These are phyloP conservation scores for Globisporangium radiosum DNA, from an alignment of 352 stramenopile genomes.

Conservation along the genomic window DNA sequence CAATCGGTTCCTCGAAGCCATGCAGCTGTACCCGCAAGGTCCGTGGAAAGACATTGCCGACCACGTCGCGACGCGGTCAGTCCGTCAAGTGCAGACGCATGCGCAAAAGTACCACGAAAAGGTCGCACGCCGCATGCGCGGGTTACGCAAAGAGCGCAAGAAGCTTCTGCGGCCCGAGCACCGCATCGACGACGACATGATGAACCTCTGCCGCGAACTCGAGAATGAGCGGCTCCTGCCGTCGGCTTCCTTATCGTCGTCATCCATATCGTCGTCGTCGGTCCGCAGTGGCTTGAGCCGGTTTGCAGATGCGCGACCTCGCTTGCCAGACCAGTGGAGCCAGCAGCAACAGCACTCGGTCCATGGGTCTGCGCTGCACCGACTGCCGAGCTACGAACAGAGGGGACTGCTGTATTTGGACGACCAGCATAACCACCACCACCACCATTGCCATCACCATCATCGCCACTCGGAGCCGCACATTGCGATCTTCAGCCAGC, in stretches of 20 bases:
- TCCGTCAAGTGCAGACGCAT: constrained; percentile 58
- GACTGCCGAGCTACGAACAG: neutral
- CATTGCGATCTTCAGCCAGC: constrained; percentile 3
- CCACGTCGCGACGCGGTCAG: constrained; percentile 44
- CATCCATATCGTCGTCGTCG: neutral
- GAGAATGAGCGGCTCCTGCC: constrained; percentile 2
- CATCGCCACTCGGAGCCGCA: constrained; percentile 14
- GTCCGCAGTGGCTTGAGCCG: no score
- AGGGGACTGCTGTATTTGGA: neutral
- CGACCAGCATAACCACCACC: constrained; percentile 26
- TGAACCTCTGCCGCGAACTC: constrained; percentile 12
- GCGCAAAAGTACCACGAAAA: constrained; percentile 64
- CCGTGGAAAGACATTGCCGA: constrained; percentile 45
- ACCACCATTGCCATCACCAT: constrained; percentile 16
- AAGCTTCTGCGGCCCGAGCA: constrained; percentile 31
- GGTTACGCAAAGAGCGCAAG: constrained; percentile 37
- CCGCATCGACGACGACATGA: constrained; percentile 41
- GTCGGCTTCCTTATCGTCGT: neutral
- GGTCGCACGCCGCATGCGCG: constrained; percentile 33
- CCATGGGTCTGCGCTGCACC: neutral
- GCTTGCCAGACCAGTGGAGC: no score
- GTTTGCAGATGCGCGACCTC: no score
- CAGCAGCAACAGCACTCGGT: no score
- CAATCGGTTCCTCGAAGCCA: constrained; percentile 44
- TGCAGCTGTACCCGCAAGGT: constrained; percentile 42